Evolutionary conservation across 2,329 filamentous ascomycete species (phyloP).

Genomic region (Tolypocladium album): DNA sequence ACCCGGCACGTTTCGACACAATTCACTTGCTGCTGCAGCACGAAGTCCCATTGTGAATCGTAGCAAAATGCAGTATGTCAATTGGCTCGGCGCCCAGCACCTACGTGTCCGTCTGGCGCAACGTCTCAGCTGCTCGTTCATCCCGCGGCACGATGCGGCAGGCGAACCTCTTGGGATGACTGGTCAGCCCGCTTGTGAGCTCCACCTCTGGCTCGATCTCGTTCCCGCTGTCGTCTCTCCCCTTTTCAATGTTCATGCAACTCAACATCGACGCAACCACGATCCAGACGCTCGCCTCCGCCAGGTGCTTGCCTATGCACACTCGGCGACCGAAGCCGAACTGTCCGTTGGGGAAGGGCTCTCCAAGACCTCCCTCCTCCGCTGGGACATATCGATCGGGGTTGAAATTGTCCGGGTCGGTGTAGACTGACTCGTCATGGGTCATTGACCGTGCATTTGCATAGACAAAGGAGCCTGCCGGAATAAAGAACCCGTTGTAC

Average conservation of each 20-base stretch:
- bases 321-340: conserved; percentile 43
- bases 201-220: conserved; percentile 17
- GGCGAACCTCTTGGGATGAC: conserved; percentile 13
- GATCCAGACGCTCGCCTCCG: conserved; percentile 31
- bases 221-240: conserved; percentile 20
- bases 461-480: conserved; percentile 35
- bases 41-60: too few species aligned
- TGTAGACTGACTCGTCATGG: conserved; percentile 27
- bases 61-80: conserved; percentile 12
- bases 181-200: conserved; percentile 15
- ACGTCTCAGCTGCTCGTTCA: conserved; percentile 2
- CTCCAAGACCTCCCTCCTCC: conserved; percentile 26
- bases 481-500: conserved; percentile 46
- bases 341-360: conserved; percentile 33
- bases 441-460: conserved; percentile 35
- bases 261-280: conserved; percentile 28
- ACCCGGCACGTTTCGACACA: neutral
- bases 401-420: conserved; percentile 30
- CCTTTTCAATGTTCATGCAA: conserved; percentile 22
- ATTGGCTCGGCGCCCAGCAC: neutral
- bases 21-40: neutral
- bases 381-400: conserved; percentile 30
- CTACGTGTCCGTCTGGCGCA: conserved; percentile 3
- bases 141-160: conserved; percentile 15
- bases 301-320: conserved; percentile 39